Evolutionary conservation across 441 rosid species (phyloP).

Genomic region (Gossypium lobatum): DNA sequence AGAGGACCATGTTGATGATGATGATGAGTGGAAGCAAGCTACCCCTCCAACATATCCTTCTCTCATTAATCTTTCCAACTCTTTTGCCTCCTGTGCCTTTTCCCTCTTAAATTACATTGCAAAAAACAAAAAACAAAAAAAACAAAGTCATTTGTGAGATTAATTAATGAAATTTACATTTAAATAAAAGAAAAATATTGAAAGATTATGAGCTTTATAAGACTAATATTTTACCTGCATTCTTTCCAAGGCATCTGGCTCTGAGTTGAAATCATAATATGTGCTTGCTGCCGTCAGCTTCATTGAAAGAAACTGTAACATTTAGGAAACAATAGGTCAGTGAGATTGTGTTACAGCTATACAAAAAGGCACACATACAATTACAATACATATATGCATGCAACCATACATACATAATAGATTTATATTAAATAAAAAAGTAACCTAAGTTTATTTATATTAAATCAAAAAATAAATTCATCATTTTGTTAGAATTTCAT

Average conservation of each 20-base stretch:
- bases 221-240: conserved; percentile 32
- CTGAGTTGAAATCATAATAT: conserved; percentile 53
- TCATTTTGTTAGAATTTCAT: no score
- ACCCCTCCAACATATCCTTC: conserved; percentile 36
- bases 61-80: conserved; percentile 45
- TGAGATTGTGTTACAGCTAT: neutral
- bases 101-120: conserved; percentile 37
- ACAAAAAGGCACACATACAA: no score
- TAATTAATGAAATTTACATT: neutral
- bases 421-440: no score
- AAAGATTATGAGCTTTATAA: neutral
- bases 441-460: no score
- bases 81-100: conserved; percentile 52
- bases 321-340: neutral
- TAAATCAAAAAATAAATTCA: no score
- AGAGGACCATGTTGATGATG: conserved; percentile 7
- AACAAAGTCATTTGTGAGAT: neutral
- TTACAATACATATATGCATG: neutral
- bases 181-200: neutral
- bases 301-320: conserved; percentile 56
- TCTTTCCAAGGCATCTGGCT: conserved; percentile 44
- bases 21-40: conserved; percentile 18
- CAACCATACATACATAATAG: neutral
- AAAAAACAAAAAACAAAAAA: neutral
- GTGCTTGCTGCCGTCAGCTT: conserved; percentile 61